These are phyloP conservation scores for Neurospora sp. DNA, from an alignment of 495 filamentous ascomycete genomes.

Conservation along the genomic window DNA sequence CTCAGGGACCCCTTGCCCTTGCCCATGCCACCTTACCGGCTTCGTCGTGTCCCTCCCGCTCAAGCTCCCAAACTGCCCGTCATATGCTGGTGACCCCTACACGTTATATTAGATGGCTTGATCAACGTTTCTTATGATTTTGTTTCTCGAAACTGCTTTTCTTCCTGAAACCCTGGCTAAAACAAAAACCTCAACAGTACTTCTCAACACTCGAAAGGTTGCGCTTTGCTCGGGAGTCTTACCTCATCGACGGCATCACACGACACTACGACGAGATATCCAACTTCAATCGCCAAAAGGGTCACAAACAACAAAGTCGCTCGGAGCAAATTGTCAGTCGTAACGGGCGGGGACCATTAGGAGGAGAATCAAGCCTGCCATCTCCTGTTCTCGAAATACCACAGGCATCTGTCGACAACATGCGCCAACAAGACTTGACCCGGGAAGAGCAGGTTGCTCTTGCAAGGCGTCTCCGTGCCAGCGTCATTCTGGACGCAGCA, in stretches of 20 bases:
- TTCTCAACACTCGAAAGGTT: constrained; percentile 58
- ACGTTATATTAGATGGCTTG: background rate
- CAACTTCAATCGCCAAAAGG: constrained; percentile 30
- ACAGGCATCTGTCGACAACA: background rate
- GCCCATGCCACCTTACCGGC: background rate
- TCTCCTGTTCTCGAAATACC: constrained; percentile 30
- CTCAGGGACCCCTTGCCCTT: constrained; percentile 12
- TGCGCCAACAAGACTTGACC: constrained; percentile 36
- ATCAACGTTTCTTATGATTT: background rate
- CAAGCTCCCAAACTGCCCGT: background rate
- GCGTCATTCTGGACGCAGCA: constrained; percentile 57
- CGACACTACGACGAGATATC: constrained; percentile 34
- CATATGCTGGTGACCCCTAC: background rate
- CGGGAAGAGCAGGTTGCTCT: constrained; percentile 61
- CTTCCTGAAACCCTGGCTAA: constrained; percentile 10
- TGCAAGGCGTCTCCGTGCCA: constrained; percentile 43
- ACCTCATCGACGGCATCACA: constrained; percentile 27
- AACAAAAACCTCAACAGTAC: constrained; percentile 35
- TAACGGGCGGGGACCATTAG: constrained; percentile 10
- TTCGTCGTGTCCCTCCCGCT: background rate
- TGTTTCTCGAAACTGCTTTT: background rate
- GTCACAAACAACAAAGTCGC: constrained; percentile 22
- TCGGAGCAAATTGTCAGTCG: constrained; percentile 29
- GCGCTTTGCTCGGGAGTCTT: constrained; percentile 46
- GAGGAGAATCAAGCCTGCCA: background rate